Evolutionary conservation across 108 stramenopile species (phyloP), one percentile per base, ranked within the genome.

Genomic region (Chaetoceros tenuissimus): DNA sequence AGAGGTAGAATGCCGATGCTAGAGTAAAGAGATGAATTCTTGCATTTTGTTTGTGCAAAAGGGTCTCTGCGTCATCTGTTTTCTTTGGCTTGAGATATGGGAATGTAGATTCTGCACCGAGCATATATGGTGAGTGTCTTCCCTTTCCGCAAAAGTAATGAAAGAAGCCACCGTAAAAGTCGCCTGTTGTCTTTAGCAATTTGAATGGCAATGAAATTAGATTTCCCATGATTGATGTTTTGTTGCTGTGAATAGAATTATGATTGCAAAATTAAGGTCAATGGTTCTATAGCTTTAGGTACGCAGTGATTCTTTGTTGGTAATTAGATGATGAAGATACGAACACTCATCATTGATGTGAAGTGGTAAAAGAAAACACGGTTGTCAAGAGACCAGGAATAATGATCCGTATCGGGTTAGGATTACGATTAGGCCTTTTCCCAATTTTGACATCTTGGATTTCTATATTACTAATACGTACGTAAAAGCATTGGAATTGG

Each of bases 21-120:
- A 97, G 72, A 55, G 82, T 78, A 65, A 78, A 99, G 24, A 96
- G 66, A 54, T 97, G 98, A 47, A 96, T 72, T 23, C 88, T 69
- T 28, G 82, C 82, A 60, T 90, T 73, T 55, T 86, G 84, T 53
- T 84, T 78, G 71, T 86, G 86, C 20, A 86, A 66, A 8, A 72
- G 60, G 24, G 53, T 46, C 43, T 59, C 66, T 25, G 53, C 23
- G 53, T 65, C 57, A 51, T 73, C 67, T n/a, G 62, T 25, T 21
- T 60, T 46, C 0, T 54, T 64, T 0, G 67, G 59, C 23, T 54
- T 60, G 28, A 77, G 55, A 48, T 73, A 70, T 2, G 73, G 59
- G 55, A 79, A 68, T 26, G 73, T 71, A 0, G 64, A 59, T 23
- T 78, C 58, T 19, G 57, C 60, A 3, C 64, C 66, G 0, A 60